These are phyloP conservation scores for Suillus hirtellus DNA, from an alignment of 768 basidiomycete genomes.

Conservation along the genomic window DNA sequence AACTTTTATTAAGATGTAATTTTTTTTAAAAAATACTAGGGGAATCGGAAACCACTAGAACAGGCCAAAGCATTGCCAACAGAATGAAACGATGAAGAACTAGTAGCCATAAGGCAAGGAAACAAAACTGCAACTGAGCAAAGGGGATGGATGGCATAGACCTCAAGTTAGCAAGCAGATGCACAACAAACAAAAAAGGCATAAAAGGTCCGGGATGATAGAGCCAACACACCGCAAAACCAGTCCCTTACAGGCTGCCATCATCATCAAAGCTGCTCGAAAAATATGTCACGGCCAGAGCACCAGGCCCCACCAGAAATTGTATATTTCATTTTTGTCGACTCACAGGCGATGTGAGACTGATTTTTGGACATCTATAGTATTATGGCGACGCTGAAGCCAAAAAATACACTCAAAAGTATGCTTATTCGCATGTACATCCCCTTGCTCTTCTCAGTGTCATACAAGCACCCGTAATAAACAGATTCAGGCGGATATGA, in stretches of 20 bases:
- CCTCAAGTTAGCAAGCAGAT: too few relatives aligned
- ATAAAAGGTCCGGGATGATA: too few relatives aligned
- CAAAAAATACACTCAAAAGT: slow-evolving; percentile 97
- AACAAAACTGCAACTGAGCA: too few relatives aligned
- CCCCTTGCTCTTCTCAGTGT: slow-evolving; percentile 18
- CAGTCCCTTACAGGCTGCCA: neutral
- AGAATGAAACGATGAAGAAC: too few relatives aligned
- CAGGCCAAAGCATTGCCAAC: too few relatives aligned
- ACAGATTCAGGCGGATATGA: slow-evolving; percentile 97
- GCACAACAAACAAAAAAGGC: too few relatives aligned
- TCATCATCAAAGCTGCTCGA: slow-evolving; percentile 6
- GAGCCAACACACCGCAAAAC: too few relatives aligned
- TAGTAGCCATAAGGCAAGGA: too few relatives aligned
- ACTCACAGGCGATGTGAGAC: neutral
- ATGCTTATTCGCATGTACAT: slow-evolving; percentile 22
- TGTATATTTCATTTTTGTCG: slow-evolving; percentile 46
- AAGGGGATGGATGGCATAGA: too few relatives aligned
- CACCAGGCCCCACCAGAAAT: slow-evolving; percentile 89
- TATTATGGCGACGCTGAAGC: slow-evolving; percentile 97
- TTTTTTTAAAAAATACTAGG: too few relatives aligned
- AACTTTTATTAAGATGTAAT: too few relatives aligned
- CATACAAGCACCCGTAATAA: slow-evolving; percentile 84
- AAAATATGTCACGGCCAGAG: slow-evolving; percentile 81
- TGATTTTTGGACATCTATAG: slow-evolving; percentile 40
- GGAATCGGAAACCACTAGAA: too few relatives aligned